Evolutionary conservation across 192 early-diverging fungal species (phyloP).

Genomic region (Linnemannia elongata): DNA sequence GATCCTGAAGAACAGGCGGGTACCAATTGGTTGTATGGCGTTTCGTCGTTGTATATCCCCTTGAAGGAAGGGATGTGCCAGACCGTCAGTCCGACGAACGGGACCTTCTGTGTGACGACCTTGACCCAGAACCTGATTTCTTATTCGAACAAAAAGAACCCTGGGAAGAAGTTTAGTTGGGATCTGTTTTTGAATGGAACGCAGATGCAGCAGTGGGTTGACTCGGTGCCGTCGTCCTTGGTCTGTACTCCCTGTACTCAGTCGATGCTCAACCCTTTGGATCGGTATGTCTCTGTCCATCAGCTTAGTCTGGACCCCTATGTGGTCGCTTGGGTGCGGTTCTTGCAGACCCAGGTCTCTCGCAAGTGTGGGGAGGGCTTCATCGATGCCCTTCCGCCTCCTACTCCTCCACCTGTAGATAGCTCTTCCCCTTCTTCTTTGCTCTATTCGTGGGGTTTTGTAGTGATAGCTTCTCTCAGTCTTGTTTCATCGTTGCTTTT

Average conservation of each 20-base stretch:
- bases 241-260: constrained; percentile 39
- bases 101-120: constrained; percentile 38
- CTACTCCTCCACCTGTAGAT: not conserved
- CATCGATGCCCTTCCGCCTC: not conserved
- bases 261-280: constrained; percentile 36
- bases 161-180: constrained; percentile 10
- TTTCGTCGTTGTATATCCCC: constrained; percentile 32
- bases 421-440: not conserved
- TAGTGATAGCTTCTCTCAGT: not conserved
- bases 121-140: constrained; percentile 13
- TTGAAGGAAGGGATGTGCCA: constrained; percentile 49
- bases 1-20: constrained; percentile 13
- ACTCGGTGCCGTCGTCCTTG: not conserved
- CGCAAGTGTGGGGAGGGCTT: constrained; percentile 25
- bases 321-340: constrained; percentile 11
- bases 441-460: not conserved
- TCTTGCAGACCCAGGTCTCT: constrained; percentile 2
- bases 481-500: not conserved
- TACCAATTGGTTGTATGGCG: constrained; percentile 9
- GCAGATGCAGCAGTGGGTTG: constrained; percentile 15
- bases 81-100: constrained; percentile 30
- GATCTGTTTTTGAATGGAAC: constrained; percentile 14
- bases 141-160: constrained; percentile 12
- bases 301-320: constrained; percentile 11
- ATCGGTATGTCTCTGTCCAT: constrained; percentile 11